Conservation (phyloP, 192 early-diverging fungal species). For the Phycomyces nitens region DNA sequence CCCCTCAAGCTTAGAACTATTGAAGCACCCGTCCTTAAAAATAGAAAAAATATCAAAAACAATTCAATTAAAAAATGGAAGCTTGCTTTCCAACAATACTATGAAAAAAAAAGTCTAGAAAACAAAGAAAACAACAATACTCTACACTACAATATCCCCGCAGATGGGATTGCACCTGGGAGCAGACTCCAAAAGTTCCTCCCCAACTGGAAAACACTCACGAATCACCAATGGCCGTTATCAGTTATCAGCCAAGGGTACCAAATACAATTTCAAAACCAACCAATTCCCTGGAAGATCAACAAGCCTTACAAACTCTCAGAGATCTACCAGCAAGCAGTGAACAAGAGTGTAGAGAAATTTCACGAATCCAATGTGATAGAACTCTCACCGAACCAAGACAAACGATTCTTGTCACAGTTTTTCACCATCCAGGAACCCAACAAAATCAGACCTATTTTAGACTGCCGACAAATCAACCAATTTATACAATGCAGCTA, state of each 20-base stretch:
- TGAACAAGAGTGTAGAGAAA: constrained; percentile 1
- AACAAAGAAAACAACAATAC: not conserved
- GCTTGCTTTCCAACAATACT: too few relatives aligned
- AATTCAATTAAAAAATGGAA: not conserved
- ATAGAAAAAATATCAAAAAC: not conserved
- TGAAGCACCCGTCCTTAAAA: too few relatives aligned
- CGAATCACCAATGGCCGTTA: not conserved
- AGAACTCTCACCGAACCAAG: not conserved
- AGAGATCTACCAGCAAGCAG: not conserved
- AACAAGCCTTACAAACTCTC: not conserved
- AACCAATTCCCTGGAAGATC: not conserved
- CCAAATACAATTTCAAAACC: not conserved
- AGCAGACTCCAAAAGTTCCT: not conserved
- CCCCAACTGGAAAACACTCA: not conserved
- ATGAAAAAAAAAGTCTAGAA: not conserved
- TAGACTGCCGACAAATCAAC: constrained; percentile 10
- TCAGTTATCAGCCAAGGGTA: not conserved
- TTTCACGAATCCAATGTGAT: not conserved
- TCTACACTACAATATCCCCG: not conserved
- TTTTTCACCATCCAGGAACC: constrained; percentile 6
- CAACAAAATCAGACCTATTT: constrained; percentile 4
- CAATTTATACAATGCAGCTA: not conserved
- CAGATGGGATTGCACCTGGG: not conserved
- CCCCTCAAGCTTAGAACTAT: too few relatives aligned
- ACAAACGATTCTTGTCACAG: not conserved